Evolutionary conservation across 139 green algal species (phyloP).

Genomic region (Chlorella sp.): DNA sequence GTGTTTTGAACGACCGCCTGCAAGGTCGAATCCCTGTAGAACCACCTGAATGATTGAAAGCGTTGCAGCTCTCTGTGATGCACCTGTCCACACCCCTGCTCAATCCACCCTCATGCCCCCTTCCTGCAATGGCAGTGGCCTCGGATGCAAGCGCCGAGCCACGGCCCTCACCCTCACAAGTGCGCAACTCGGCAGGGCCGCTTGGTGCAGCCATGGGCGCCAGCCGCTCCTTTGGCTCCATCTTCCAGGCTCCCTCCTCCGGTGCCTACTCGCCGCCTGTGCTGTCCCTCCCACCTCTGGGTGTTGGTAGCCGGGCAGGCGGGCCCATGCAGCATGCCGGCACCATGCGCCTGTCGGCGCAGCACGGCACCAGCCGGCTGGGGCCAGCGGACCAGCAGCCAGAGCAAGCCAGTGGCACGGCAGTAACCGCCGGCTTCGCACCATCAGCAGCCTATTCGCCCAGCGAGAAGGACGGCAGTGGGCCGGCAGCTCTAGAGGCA

Average conservation of each 20-base stretch:
- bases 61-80: too few relatives aligned
- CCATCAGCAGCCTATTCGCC: neutral
- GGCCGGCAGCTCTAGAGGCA: neutral
- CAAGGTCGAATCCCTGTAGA: too few relatives aligned
- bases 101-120: too few relatives aligned
- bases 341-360: neutral
- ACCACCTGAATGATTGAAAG: too few relatives aligned
- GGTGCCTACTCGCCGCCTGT: neutral
- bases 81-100: too few relatives aligned
- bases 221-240: conserved; percentile 4
- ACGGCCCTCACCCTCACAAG: too few relatives aligned
- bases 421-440: too few relatives aligned
- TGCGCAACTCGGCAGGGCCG: neutral
- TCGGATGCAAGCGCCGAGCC: too few relatives aligned
- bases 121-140: neutral
- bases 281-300: neutral
- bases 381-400: neutral
- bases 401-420: neutral
- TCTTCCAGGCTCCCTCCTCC: neutral
- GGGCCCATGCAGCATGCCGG: too few relatives aligned
- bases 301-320: neutral
- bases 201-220: conserved; percentile 1
- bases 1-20: too few relatives aligned
- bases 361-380: neutral
- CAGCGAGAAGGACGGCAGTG: neutral